These are phyloP conservation scores for Lactuca sativa DNA, from an alignment of 129 eudicot species.

Conservation along the genomic window DNA sequence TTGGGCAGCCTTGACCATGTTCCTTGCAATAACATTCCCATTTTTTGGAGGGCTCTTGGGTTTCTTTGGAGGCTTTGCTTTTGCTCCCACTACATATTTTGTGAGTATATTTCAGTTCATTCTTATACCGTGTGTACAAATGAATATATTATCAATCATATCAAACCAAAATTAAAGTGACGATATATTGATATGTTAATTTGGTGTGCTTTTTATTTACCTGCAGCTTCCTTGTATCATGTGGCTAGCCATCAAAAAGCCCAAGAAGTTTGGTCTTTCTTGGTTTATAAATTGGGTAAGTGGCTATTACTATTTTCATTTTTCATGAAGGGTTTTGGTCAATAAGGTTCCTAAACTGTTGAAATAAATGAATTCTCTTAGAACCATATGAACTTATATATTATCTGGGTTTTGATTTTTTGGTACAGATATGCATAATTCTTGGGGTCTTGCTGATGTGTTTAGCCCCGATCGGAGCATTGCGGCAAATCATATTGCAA, in stretches of 20 bases:
- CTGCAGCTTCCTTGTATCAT: conserved; percentile 63
- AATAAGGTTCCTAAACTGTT: no score
- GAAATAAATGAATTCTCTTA: no score
- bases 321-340: background rate
- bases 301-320: background rate
- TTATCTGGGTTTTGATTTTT: background rate
- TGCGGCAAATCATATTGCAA: conserved; percentile 40
- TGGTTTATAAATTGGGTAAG: conserved; percentile 61
- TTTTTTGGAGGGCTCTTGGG: conserved; percentile 60
- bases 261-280: conserved; percentile 44
- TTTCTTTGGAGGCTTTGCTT: conserved; percentile 68
- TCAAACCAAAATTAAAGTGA: no score
- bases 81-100: conserved; percentile 56
- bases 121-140: background rate
- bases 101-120: conserved; percentile 36
- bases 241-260: conserved; percentile 49
- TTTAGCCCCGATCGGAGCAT: conserved; percentile 47
- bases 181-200: conserved; percentile 1
- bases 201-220: background rate
- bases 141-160: background rate
- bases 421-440: conserved; percentile 40
- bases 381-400: no score
- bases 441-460: conserved; percentile 43
- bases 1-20: conserved; percentile 49
- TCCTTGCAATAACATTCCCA: conserved; percentile 53